Evolutionary conservation across 495 filamentous ascomycete genomes (phyloP).

Genomic region (Chaetomium cochliodes): DNA sequence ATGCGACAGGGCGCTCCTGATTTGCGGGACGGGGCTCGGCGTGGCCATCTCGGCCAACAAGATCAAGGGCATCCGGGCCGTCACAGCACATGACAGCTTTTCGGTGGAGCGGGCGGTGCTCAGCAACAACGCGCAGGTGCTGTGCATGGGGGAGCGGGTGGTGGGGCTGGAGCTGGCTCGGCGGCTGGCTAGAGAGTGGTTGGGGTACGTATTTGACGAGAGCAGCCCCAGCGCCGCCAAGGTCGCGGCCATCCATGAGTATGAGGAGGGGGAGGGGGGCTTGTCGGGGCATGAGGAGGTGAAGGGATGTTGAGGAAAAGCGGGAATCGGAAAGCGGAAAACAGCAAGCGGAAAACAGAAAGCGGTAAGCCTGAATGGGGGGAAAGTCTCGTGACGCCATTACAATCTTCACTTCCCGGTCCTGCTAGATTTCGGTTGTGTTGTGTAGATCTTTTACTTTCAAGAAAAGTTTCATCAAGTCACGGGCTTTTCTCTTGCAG

Average conservation of each 20-base stretch:
- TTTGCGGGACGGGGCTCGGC: constrained; percentile 84
- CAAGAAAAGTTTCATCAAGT: too few species aligned
- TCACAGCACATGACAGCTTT: constrained; percentile 85
- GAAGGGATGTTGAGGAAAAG: constrained; percentile 22
- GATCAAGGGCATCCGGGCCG: constrained; percentile 77
- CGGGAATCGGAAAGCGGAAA: too few species aligned
- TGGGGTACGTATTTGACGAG: constrained; percentile 78
- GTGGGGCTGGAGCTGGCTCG: constrained; percentile 77
- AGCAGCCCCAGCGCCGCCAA: constrained; percentile 69
- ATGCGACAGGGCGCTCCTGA: constrained; percentile 76
- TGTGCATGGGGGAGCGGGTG: constrained; percentile 85
- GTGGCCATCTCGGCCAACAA: constrained; percentile 88
- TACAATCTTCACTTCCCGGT: too few species aligned
- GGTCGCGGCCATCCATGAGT: constrained; percentile 70
- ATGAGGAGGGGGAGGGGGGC: constrained; percentile 54
- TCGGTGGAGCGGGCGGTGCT: constrained; percentile 76
- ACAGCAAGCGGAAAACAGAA: too few species aligned
- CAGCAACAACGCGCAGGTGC: constrained; percentile 84
- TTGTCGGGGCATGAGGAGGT: constrained; percentile 29
- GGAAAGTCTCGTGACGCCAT: too few species aligned
- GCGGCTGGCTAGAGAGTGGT: constrained; percentile 75
- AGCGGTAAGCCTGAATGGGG: too few species aligned
- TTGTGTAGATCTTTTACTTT: too few species aligned
- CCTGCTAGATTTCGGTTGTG: too few species aligned
- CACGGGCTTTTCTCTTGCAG: too few species aligned